Base-by-base conservation (phyloP, 1,284 basidiomycete genomes). In the Tilletia setariae region DNA sequence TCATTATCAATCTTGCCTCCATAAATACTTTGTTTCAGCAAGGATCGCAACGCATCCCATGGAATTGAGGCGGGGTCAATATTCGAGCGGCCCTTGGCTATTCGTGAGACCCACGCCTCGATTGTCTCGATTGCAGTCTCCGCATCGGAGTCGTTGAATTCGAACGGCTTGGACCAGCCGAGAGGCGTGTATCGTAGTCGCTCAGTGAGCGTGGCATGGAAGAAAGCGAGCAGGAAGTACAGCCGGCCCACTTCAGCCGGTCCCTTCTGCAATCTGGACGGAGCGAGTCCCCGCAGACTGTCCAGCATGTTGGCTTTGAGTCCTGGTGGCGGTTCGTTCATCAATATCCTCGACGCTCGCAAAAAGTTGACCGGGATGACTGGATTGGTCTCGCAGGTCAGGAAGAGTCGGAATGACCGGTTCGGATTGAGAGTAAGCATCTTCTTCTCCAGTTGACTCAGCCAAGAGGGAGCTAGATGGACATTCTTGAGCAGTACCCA, bases 401-500 rank as follows among this genome's bases (percentile, higher is more conserved):
- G 69, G 65, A 79, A 81, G 21, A 82, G 72, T 15, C 81, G 76
- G 72, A 79, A 79, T 63, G 74, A 72, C 64, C 74, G 73, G 63
- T 79, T 73, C 8, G 79, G 71, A 21, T 75, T 76, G n/a, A 78
- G 71, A 32, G 74, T 69, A 19, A 74, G 72, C 64, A 82, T 70
- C 68, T 80, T 80, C 71, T 81, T 77, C 46, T 79, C 79, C 40
- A 82, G 74, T 66, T 78, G 74, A 25, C 76, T 76, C 11, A 82
- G 69, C 80, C 80, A 82, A 19, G 73, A 69, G 3, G 78, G 77
- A 2, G 79, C 79, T 1, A 82, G 72, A 62, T 82, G 81, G 19
- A 79, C 81, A 28, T 82, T 82, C 72, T 81, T 79, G 56, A 82
- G 71, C 53, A 82, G 70, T 1, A 82, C 79, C 81, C 81, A 82